phyloP scores from a whole-genome alignment of 1,139 yeast genomes.

The Arxiozyma heterogenica region DNA sequence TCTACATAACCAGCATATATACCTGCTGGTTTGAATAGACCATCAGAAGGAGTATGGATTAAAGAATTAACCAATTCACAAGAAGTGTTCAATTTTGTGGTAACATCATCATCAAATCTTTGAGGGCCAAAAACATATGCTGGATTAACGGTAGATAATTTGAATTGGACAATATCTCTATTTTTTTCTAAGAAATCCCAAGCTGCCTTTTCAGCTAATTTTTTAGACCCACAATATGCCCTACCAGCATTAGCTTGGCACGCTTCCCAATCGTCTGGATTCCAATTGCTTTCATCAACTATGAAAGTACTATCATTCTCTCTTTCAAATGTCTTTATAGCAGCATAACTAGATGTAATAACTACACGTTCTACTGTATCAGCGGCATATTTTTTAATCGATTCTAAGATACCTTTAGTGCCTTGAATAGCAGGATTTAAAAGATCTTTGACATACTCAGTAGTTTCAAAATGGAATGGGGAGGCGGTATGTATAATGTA shows the following conservation, averaged over 20 bases:
- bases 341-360: constrained; percentile 44
- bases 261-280: constrained; percentile 32
- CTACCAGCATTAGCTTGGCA: constrained; percentile 24
- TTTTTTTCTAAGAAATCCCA: constrained; percentile 40
- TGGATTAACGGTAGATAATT: constrained; percentile 41
- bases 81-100: constrained; percentile 31
- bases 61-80: constrained; percentile 29
- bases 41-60: constrained; percentile 7
- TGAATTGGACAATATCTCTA: constrained; percentile 35
- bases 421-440: constrained; percentile 46
- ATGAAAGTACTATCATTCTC: constrained; percentile 65
- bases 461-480: constrained; percentile 36
- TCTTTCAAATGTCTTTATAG: constrained; percentile 32
- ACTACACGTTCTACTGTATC: constrained; percentile 41
- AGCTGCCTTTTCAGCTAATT: constrained; percentile 44
- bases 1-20: constrained; percentile 12
- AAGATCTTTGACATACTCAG: constrained; percentile 35
- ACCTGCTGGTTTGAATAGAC: constrained; percentile 14
- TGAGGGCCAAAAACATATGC: constrained; percentile 44
- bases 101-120: constrained; percentile 31
- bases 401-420: constrained; percentile 37
- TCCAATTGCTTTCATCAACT: constrained; percentile 36
- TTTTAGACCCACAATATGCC: constrained; percentile 46
- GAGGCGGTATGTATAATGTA: constrained; percentile 37
- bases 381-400: constrained; percentile 38